These are phyloP conservation scores for Coemansia javaensis DNA, from an alignment of 192 early-diverging fungal species.

Conservation along the genomic window DNA sequence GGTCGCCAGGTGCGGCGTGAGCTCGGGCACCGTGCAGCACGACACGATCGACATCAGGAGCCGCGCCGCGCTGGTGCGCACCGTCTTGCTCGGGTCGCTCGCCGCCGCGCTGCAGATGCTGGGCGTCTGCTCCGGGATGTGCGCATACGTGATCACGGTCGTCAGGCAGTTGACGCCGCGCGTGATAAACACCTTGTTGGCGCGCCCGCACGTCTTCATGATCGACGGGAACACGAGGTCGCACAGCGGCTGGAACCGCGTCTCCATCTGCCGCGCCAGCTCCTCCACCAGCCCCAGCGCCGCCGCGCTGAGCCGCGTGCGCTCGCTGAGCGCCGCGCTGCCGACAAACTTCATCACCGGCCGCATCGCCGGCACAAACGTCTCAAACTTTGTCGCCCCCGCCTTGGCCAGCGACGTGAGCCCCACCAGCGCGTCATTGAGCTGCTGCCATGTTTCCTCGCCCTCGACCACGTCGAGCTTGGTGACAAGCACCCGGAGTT, in stretches of 20 bases:
- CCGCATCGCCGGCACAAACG: conserved; percentile 50
- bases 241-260: conserved; percentile 55
- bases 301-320: conserved; percentile 71
- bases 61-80: conserved; percentile 59
- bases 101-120: conserved; percentile 53
- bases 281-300: conserved; percentile 61
- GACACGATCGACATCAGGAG: conserved; percentile 54
- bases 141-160: conserved; percentile 57
- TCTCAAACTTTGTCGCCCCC: conserved; percentile 38
- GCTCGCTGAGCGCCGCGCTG: conserved; percentile 60
- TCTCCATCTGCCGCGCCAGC: conserved; percentile 56
- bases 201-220: conserved; percentile 61
- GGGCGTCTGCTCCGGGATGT: conserved; percentile 52
- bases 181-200: conserved; percentile 71
- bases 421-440: conserved; percentile 57
- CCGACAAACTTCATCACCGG: conserved; percentile 46
- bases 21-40: conserved; percentile 48
- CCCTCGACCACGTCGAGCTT: conserved; percentile 54
- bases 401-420: conserved; percentile 44
- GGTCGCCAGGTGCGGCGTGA: conserved; percentile 23
- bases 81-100: conserved; percentile 57
- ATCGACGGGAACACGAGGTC: conserved; percentile 61
- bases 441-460: conserved; percentile 65
- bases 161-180: conserved; percentile 59
- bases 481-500: conserved; percentile 29